Evolutionary conservation across 371 early-diverging fungal species (phyloP), one percentile per base, ranked within the genome.

Genomic region (Quaeritorhiza haematococci): DNA sequence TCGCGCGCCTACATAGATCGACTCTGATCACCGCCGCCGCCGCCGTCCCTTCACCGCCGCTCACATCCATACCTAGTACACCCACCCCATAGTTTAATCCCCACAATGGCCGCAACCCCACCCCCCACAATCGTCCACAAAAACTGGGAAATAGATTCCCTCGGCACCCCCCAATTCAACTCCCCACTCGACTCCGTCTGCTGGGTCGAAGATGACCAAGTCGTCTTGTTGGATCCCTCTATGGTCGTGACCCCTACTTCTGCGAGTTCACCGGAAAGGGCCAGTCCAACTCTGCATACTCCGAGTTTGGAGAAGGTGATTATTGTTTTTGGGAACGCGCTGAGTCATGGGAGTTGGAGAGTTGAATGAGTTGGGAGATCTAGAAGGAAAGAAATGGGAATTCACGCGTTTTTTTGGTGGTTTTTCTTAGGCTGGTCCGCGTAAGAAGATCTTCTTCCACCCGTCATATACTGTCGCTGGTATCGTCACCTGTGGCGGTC

Each of bases 401-500:
- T 19, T 38, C 19, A 19, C 13, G 19, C 13, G 19, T 13, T 13
- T 13, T 38, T 38, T 19, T 38, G 38, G 19, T 38, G n/a, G n/a
- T 38, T 38, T 38, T 13, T 6, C 28, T 57, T 10, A 32, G n/a
- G 53, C 60, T 4, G 60, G 60, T 8, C 55, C 60, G 23, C 33
- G 60, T 19, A 17, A 54, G 17, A 1, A 41, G 15, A 1, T 59
- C 8, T 55, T 52, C 46, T 59, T 38, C 47, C 28, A 59, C 29
- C 60, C 60, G 17, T 3, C 15, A 8, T 15, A 54, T 3, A 45
- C 35, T 2, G n/a, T n/a, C 1, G 53, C 46, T 1, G 60, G 44
- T 0, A 24, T 59, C 27, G 60, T 59, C 24, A 49, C 49, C 10
- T 67, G 67, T 50, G 67, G 67, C 3, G 67, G 67, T 26, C 43